A percentile compares a stretch with the other conserved stretches of the same genome.
These are phyloP conservation scores for Scutellaria barbata DNA, from an alignment of 257 asterid genomes.

Conservation along the genomic window DNA sequence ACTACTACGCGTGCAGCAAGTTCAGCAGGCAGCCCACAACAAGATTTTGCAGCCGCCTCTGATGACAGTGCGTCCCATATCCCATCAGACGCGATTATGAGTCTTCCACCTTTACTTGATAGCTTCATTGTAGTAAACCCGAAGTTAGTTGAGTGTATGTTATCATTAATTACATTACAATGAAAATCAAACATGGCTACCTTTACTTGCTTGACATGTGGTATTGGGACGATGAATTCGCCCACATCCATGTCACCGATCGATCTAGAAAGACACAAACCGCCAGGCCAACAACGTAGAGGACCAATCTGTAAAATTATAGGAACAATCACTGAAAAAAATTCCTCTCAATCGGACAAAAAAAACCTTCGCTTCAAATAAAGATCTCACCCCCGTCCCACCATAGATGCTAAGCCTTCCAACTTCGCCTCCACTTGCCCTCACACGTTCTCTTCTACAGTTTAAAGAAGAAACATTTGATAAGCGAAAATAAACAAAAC, in stretches of 20 bases:
- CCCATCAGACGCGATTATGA: slow-evolving; percentile 89
- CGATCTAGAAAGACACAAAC: slow-evolving; percentile 81
- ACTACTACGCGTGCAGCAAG: slow-evolving; percentile 78
- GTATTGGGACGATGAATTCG: slow-evolving; percentile 78
- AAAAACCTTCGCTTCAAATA: not conserved
- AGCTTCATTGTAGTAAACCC: slow-evolving; percentile 43
- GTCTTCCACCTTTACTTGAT: slow-evolving; percentile 77
- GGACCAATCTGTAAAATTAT: slow-evolving; percentile 59
- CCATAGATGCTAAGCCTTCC: slow-evolving; percentile 74
- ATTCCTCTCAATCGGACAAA: not conserved
- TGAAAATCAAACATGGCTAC: slow-evolving; percentile 37
- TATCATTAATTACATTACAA: not conserved
- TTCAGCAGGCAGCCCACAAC: slow-evolving; percentile 81
- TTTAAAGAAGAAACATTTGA: slow-evolving; percentile 2
- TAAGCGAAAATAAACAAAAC: not conserved
- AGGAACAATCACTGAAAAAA: not conserved
- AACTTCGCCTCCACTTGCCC: slow-evolving; percentile 90
- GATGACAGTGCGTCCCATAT: slow-evolving; percentile 86
- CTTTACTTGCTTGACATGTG: slow-evolving; percentile 80
- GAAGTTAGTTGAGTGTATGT: not conserved
- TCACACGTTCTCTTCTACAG: slow-evolving; percentile 84
- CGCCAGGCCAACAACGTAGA: slow-evolving; percentile 90
- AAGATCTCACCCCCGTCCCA: slow-evolving; percentile 68
- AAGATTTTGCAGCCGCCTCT: slow-evolving; percentile 70
- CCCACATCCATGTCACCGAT: slow-evolving; percentile 86